Percentiles rank a stretch among this genome's conserved stretches.
phyloP scores from a whole-genome alignment of 768 basidiomycete genomes.

The Rubroboletus satanas region DNA sequence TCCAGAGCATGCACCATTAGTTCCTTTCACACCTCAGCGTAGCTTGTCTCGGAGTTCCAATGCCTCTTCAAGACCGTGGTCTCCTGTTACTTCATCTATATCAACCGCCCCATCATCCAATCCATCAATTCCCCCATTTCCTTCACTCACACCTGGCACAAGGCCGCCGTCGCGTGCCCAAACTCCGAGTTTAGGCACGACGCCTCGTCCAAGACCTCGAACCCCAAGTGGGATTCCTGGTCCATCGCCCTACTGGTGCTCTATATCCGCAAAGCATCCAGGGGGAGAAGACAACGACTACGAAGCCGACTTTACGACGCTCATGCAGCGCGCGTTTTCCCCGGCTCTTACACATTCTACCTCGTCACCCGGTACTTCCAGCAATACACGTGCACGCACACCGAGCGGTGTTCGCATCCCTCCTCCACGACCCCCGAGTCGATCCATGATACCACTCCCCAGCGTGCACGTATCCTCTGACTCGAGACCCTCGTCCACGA shows the following conservation, averaged over 20 bases:
- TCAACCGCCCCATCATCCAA: slow-evolving; percentile 61
- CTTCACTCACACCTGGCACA: slow-evolving; percentile 26
- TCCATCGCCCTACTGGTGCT: slow-evolving; percentile 49
- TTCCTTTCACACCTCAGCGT: slow-evolving; percentile 51
- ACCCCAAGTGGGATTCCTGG: slow-evolving; percentile 79
- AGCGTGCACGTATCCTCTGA: slow-evolving; percentile 64
- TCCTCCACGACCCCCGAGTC: slow-evolving; percentile 71
- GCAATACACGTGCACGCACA: slow-evolving; percentile 32
- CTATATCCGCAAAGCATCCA: slow-evolving; percentile 45
- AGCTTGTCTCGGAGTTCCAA: slow-evolving; percentile 73
- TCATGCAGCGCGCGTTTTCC: slow-evolving; percentile 62
- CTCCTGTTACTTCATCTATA: slow-evolving; percentile 66
- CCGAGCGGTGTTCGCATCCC: slow-evolving; percentile 43
- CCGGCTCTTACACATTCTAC: slow-evolving; percentile 48
- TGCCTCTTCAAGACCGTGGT: slow-evolving; percentile 78
- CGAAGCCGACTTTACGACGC: slow-evolving; percentile 39
- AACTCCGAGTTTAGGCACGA: slow-evolving; percentile 43
- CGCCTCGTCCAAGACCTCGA: slow-evolving; percentile 68
- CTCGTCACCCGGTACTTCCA: slow-evolving; percentile 37
- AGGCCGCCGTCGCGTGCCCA: slow-evolving; percentile 55
- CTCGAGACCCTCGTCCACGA: slow-evolving; percentile 66
- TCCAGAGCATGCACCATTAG: slow-evolving; percentile 41
- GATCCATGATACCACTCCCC: slow-evolving; percentile 81
- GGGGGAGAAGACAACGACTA: slow-evolving; percentile 44
- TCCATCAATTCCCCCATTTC: slow-evolving; percentile 35